Base-by-base conservation (phyloP, 805 yeast species). In the Priceomyces melissophilus region DNA sequence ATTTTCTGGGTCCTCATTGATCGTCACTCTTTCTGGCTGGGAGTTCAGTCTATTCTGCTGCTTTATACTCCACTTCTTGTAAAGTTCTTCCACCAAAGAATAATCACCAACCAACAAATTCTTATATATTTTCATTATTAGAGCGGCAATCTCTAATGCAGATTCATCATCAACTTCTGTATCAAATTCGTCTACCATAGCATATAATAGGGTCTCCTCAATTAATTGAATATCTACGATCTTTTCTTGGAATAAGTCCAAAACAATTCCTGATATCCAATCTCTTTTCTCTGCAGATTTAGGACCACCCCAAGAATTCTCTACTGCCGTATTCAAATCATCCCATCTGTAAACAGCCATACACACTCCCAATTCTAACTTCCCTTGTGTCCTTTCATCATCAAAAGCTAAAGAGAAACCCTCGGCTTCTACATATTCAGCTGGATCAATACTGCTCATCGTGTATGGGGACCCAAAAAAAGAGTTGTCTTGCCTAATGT, bases 161-260 rank as follows among this genome's bases (percentile, higher is more conserved):
- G 95, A 81, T 51, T 87, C 96, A 57, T 91, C 96, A 54, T 93
- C 97, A 32, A 93, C 79, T 33, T 80, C 75, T 7, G 84, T 84
- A 43, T 88, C 97, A 55, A 91, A 93, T 61, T 93, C 99, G 64
- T 91, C 99, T 44, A 82, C 81, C 96, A 93, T 87, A 17, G 95
- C 93, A 56, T 85, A 84, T 38, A 85, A 68, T 44, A 93, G 67
- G 12, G 95, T 79, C 55, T 86, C 96, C 63, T 93, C 97, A 20
- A 93, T 78, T 47, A 84, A 76, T 30, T 79, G 81, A 3, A 85
- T 70, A 52, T 89, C 98, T 4, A 91, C 86, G 3, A 77, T 73
- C 38, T 70, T 75, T 35, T 76, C 81, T 6, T 69, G 68, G 56
- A 91, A 93, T 39, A 89, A 70, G 28, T 88, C 97, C 23, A 89